These are phyloP conservation scores for Capsicum pubescens DNA, from an alignment of 257 asterid species.

Conservation along the genomic window DNA sequence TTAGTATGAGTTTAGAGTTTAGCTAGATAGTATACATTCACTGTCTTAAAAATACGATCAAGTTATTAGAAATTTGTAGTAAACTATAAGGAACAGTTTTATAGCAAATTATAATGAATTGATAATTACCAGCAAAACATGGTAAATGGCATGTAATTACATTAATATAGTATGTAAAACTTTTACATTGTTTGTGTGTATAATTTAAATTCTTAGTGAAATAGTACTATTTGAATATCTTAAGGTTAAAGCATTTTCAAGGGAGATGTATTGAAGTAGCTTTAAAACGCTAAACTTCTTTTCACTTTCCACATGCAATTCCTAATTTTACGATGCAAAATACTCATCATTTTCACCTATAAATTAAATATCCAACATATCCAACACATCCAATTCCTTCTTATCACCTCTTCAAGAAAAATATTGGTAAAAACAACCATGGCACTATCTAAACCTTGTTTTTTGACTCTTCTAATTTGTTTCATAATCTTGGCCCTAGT, in stretches of 20 bases:
- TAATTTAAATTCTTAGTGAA: background rate
- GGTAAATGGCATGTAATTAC: background rate
- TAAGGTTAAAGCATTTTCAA: background rate
- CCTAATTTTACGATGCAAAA: conserved; percentile 12
- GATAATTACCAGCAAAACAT: background rate
- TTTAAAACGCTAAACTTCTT: background rate
- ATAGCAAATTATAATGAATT: background rate
- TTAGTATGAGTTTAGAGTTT: background rate
- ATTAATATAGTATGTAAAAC: background rate
- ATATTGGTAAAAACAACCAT: background rate
- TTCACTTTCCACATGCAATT: conserved; percentile 18
- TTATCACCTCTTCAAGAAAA: conserved; percentile 3
- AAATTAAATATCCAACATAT: background rate
- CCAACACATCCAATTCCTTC: background rate
- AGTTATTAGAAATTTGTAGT: background rate
- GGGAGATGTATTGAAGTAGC: background rate
- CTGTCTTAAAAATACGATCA: background rate
- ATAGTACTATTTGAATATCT: background rate
- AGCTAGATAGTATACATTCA: background rate
- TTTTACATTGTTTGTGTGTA: background rate
- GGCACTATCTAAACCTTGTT: conserved; percentile 22
- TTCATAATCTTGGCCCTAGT: background rate
- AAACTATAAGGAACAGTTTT: background rate
- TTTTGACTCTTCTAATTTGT: background rate
- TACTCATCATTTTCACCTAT: background rate